Evolutionary conservation across 129 eudicot genomes (phyloP), one percentile per base, ranked within the genome.

Genomic region (Chrysanthemum lavandulifolium): DNA sequence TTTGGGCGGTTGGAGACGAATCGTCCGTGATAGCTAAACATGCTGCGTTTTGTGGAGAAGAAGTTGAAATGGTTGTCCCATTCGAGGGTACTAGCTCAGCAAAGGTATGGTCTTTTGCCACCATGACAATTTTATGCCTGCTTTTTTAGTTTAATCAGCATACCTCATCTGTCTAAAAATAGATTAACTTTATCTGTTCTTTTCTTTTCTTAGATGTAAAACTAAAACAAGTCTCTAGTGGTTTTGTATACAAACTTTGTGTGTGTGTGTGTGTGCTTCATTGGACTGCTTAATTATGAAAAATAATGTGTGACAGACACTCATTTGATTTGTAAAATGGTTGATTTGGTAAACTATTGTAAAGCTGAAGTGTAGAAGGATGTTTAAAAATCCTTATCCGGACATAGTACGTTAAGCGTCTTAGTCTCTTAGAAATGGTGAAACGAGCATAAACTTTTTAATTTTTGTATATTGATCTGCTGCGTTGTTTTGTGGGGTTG

Each of bases 1-100:
- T 86, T 83, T 94, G 99, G 99, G 99, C 99, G 13, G 67, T 85
- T 57, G 99, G 99, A 65, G 68, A 82, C 33, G 85, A 94, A 45
- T 87, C 89, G 51, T 47, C 91, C 27, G 91, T 88, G 76, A 88
- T 94, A 77, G 96, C 88, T 15, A 60, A 83, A 77, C 94, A 80
- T 67, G 92, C 96, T 13, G 96, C 88, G 76, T 68, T 79, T 64
- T 89, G 92, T 31, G 98, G 98, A 61, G 74, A 83, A 73, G 99
- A 87, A 86, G 80, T 94, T 78, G 93, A 90, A 78, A 84, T 94
- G 97, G 84, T 76, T 55, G 88, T 94, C 73, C 99, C 99, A 2
- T 94, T 94, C 72, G 99, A 88, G 86, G 96, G 87, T 55, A 77
- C 47, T 61, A 74, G 82, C 75, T 84, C 83, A 25, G 99, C 97